Conservation (phyloP, 1,284 basidiomycete genomes). For the Mycena citricolor region DNA sequence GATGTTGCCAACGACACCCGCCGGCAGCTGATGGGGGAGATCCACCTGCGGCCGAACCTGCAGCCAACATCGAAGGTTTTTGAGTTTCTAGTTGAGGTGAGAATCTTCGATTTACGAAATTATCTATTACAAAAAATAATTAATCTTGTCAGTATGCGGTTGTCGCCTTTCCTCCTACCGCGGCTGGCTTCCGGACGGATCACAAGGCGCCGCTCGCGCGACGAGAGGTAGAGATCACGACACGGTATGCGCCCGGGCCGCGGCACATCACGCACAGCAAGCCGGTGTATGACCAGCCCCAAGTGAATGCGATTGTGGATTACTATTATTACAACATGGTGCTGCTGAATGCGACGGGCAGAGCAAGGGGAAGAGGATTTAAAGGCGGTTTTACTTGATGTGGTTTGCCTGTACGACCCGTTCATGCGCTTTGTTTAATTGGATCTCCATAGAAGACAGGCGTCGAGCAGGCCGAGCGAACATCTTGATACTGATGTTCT, state of each 20-base stretch:
- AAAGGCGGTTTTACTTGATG: too few relatives aligned
- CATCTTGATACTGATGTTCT: too few relatives aligned
- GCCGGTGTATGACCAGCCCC: constrained; percentile 9
- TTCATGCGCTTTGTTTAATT: too few relatives aligned
- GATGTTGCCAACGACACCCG: neutral
- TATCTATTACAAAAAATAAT: neutral
- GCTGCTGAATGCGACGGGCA: constrained; percentile 1
- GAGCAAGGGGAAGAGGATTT: neutral
- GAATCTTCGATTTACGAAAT: neutral
- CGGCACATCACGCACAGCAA: constrained; percentile 14
- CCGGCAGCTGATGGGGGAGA: constrained; percentile 20
- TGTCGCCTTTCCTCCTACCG: constrained; percentile 19
- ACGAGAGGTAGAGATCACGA: constrained; percentile 18
- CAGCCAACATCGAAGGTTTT: constrained; percentile 13
- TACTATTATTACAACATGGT: constrained; percentile 19
- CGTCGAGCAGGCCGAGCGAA: too few relatives aligned
- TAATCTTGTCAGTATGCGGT: constrained; percentile 15
- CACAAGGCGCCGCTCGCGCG: constrained; percentile 7
- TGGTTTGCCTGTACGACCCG: too few relatives aligned
- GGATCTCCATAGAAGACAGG: too few relatives aligned
- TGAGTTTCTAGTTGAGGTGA: constrained; percentile 17
- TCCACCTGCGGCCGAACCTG: constrained; percentile 14
- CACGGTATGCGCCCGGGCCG: constrained; percentile 17
- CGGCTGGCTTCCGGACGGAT: constrained; percentile 16
- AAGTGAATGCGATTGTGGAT: constrained; percentile 14